Conservation (phyloP, 2,329 filamentous ascomycete genomes). For the Fusarium siculi region DNA sequence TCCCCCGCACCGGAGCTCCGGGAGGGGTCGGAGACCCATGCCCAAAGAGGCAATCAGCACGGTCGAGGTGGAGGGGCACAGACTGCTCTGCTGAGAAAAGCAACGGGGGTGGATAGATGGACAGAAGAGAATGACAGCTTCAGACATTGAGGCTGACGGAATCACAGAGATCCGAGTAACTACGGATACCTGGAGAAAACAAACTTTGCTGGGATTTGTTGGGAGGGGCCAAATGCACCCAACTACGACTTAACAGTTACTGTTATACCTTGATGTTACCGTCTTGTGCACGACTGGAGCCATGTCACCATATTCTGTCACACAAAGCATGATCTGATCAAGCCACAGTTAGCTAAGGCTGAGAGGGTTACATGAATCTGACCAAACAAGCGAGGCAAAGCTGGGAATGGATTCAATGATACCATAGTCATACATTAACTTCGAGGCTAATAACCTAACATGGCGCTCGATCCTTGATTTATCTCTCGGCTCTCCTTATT, state of each 20-base stretch:
- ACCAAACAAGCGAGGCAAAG: slow-evolving; percentile 3
- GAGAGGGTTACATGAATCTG: not conserved
- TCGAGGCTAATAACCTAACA: slow-evolving; percentile 7
- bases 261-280: slow-evolving; percentile 18
- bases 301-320: slow-evolving; percentile 9
- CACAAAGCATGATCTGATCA: slow-evolving; percentile 16
- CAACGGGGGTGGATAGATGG: not conserved
- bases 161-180: slow-evolving; percentile 12
- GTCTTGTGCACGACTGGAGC: not conserved
- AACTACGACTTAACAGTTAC: not conserved
- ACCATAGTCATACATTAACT: slow-evolving; percentile 26
- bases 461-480: slow-evolving; percentile 25
- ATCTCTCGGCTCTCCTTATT: slow-evolving; percentile 2
- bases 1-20: slow-evolving; percentile 21
- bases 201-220: not conserved
- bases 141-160: slow-evolving; percentile 11
- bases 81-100: not conserved
- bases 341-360: slow-evolving; percentile 1
- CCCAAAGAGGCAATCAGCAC: slow-evolving; percentile 26
- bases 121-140: slow-evolving; percentile 3
- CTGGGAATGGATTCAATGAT: not conserved
- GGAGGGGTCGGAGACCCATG: slow-evolving; percentile 14
- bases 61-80: slow-evolving; percentile 9
- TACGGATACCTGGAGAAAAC: not conserved
- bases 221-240: not conserved